These are phyloP conservation scores for Cladophialophora carrionii DNA, from an alignment of 2,329 filamentous ascomycete genomes.

Conservation along the genomic window DNA sequence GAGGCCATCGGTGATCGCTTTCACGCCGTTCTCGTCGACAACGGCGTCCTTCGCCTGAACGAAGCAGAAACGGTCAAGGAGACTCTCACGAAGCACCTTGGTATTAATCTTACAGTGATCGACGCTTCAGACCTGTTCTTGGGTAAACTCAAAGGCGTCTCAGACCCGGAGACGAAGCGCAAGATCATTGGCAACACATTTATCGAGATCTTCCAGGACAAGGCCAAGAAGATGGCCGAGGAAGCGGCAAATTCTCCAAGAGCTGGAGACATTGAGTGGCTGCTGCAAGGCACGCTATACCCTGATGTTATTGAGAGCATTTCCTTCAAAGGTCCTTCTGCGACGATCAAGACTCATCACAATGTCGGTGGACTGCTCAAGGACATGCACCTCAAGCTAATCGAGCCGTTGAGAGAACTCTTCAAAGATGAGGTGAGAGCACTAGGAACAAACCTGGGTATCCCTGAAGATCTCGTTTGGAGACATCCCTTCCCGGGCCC, in stretches of 20 bases:
- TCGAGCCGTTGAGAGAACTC: slow-evolving; percentile 77
- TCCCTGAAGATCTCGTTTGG: slow-evolving; percentile 75
- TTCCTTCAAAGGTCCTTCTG: slow-evolving; percentile 71
- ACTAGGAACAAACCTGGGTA: slow-evolving; percentile 70
- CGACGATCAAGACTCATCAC: slow-evolving; percentile 75
- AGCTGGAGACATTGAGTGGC: slow-evolving; percentile 79
- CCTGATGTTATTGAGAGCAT: slow-evolving; percentile 73
- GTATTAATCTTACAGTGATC: slow-evolving; percentile 87
- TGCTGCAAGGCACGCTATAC: slow-evolving; percentile 85
- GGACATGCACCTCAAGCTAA: slow-evolving; percentile 59
- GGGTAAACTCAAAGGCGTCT: slow-evolving; percentile 71
- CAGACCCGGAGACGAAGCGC: slow-evolving; percentile 81
- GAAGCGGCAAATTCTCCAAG: slow-evolving; percentile 67
- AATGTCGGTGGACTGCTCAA: slow-evolving; percentile 70
- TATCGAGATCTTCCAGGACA: slow-evolving; percentile 80
- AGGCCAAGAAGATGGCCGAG: slow-evolving; percentile 74
- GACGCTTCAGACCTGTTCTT: slow-evolving; percentile 80
- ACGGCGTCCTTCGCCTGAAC: slow-evolving; percentile 80
- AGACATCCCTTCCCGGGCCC: slow-evolving; percentile 78
- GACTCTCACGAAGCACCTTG: slow-evolving; percentile 75
- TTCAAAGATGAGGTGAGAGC: slow-evolving; percentile 83
- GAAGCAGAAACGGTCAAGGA: slow-evolving; percentile 82
- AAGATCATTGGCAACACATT: slow-evolving; percentile 86
- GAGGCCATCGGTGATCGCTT: slow-evolving; percentile 85
- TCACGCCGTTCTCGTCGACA: slow-evolving; percentile 83